Evolutionary conservation across 371 early-diverging fungal species (phyloP).

Genomic region (Mucor racemosus): DNA sequence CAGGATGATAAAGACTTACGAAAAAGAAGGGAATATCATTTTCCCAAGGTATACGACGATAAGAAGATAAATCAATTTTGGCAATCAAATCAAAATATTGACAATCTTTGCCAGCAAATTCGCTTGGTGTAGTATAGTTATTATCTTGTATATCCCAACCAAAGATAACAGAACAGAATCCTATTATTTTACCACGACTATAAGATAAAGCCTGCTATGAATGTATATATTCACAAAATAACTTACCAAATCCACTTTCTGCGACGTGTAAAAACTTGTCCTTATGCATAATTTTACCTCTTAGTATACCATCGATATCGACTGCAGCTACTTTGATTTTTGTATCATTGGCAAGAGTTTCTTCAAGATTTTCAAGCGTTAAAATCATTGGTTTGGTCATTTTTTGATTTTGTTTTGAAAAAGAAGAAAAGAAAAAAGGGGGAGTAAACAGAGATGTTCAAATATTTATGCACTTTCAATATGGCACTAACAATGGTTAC

Average conservation of each 20-base stretch:
- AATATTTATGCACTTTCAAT: not conserved
- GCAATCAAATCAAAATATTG: slow-evolving; percentile 75
- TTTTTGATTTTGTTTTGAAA: slow-evolving; percentile 1
- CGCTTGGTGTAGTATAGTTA: slow-evolving; percentile 39
- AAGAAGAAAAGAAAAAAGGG: slow-evolving; percentile 8
- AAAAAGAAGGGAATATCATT: slow-evolving; percentile 77
- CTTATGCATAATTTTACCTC: slow-evolving; percentile 77
- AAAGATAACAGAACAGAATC: slow-evolving; percentile 85
- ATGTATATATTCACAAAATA: not conserved
- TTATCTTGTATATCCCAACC: slow-evolving; percentile 83
- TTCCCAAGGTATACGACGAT: slow-evolving; percentile 81
- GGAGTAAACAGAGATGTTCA: not conserved
- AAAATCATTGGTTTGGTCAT: slow-evolving; percentile 15
- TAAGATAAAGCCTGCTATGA: no score
- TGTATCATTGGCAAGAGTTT: slow-evolving; percentile 48
- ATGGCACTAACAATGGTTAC: not conserved
- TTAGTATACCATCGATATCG: slow-evolving; percentile 79
- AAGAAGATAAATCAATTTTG: slow-evolving; percentile 68
- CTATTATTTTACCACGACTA: slow-evolving; percentile 47
- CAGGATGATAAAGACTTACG: slow-evolving; percentile 68
- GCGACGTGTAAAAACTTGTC: slow-evolving; percentile 68
- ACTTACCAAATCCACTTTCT: slow-evolving; percentile 75
- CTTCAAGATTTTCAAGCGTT: slow-evolving; percentile 36
- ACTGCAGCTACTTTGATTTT: slow-evolving; percentile 67
- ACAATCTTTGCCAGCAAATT: slow-evolving; percentile 35